Evolutionary conservation across 352 stramenopile genomes (phyloP).

Genomic region (Saprolegnia diclina): DNA sequence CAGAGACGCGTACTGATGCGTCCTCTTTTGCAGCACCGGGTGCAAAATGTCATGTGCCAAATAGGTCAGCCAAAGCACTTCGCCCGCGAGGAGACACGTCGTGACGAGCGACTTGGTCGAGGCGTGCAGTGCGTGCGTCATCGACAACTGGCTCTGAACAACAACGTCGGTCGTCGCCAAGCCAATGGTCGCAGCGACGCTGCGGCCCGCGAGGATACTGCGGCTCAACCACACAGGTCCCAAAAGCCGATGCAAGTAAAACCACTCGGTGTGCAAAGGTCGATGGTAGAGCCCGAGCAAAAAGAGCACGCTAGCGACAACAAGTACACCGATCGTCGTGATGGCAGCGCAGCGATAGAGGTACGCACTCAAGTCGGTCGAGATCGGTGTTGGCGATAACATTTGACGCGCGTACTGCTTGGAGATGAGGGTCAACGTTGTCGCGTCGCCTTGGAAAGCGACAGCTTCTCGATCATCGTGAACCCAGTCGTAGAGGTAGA

Average conservation of each 20-base stretch:
- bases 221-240: not conserved
- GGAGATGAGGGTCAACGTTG: constrained; percentile 11
- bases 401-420: not conserved
- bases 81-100: not conserved
- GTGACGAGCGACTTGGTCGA: not conserved
- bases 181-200: not conserved
- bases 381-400: not conserved
- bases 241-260: not conserved
- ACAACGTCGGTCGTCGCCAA: not conserved
- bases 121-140: not conserved
- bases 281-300: not conserved
- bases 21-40: not conserved
- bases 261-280: not conserved
- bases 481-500: constrained; percentile 9
- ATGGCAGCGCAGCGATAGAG: not conserved
- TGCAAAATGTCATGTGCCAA: not conserved
- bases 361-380: not conserved
- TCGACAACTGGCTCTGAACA: not conserved
- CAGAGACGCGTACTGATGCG: not conserved
- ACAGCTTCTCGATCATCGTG: not conserved
- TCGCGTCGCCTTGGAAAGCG: constrained; percentile 7
- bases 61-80: not conserved
- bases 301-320: not conserved
- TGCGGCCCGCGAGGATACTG: not conserved
- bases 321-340: not conserved